A percentile compares a stretch with the other conserved stretches of the same genome.
Evolutionary conservation across 2,329 filamentous ascomycete genomes (phyloP).

Genomic region (Xylariaceae sp.): DNA sequence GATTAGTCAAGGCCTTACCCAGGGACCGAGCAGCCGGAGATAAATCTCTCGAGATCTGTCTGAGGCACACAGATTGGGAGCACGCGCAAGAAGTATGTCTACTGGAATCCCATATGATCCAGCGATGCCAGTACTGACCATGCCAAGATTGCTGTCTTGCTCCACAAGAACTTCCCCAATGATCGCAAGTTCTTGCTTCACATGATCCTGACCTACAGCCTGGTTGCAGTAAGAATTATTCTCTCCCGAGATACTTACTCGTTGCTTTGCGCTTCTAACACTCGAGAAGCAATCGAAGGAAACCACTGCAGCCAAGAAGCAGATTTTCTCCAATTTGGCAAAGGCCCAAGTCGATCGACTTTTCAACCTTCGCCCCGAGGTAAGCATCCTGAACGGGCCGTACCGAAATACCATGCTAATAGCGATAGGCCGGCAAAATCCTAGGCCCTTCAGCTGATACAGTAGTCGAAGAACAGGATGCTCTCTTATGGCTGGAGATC

Average conservation of each 20-base stretch:
- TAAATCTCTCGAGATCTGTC: conserved; percentile 47
- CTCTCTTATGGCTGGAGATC: conserved; percentile 26
- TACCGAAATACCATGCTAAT: not conserved
- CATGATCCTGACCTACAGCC: conserved; percentile 49
- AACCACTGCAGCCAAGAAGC: conserved; percentile 44
- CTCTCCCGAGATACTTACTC: not conserved
- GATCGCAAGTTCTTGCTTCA: conserved; percentile 49
- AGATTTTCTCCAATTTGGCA: conserved; percentile 47
- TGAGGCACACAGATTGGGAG: conserved; percentile 50
- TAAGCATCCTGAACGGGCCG: not conserved
- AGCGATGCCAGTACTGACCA: conserved; percentile 5
- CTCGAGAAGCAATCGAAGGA: conserved; percentile 14
- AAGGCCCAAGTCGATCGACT: conserved; percentile 26
- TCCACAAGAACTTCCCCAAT: conserved; percentile 47
- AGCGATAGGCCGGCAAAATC: conserved; percentile 12
- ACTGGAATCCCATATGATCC: not conserved
- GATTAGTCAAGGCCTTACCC: conserved; percentile 49
- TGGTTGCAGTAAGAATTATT: conserved; percentile 42
- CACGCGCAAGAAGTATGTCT: conserved; percentile 50
- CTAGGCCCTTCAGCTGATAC: conserved; percentile 2
- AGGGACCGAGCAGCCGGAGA: conserved; percentile 40
- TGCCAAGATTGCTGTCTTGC: conserved; percentile 46
- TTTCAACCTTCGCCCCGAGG: conserved; percentile 19
- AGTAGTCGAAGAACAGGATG: conserved; percentile 20
- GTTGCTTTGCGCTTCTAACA: conserved; percentile 6